Base-by-base conservation (phyloP, 805 yeast genomes). In the Metschnikowia henanensis region DNA sequence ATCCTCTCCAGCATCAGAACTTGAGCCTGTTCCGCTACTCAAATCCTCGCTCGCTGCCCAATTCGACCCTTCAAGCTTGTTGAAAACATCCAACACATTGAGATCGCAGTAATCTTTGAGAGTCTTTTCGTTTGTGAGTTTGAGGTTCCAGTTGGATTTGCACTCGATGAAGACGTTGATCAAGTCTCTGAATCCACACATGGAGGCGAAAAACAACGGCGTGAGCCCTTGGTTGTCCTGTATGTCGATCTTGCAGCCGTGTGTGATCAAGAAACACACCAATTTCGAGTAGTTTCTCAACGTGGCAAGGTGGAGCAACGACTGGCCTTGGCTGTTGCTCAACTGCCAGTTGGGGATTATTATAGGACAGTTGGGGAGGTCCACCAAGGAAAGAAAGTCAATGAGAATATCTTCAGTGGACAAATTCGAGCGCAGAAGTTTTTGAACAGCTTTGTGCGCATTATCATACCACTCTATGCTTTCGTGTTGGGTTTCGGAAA, bases 141-240 rank as follows among this genome's bases (percentile, higher is more conserved):
- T 77, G 44, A 75, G 60, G 30, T 72, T 68, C 50, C 77, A 63
- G 52, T 78, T 80, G 1, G 92, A 85, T 39, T 81, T 83, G 59
- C 84, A 82, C 29, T 75, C 81, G 32, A 83, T 59, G 50, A 87
- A 72, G 33, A 83, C 57, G 34, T 76, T 73, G 48, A 87, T 84
- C 30, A 84, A 72, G 36, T 77, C 83, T 39, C 87, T 70, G 57
- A 85, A 77, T 25, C 96, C 96, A 52, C 75, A 72, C 53, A 91
- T 61, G 25, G 89, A 79, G 0, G 97, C 96, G 58, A 86, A 83
- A 62, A 91, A 96, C 45, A 94, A 70, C 4, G 99, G 96, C 0
- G 97, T 84, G 49, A 79, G 79, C 1, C 96, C 97, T 59, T 83
- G 87, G 33, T 76, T 73, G 61, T 94, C 99, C 55, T 77, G 79